Percentiles rank a stretch among this genome's conserved stretches.
Evolutionary conservation across 345 rosid genomes (phyloP).

Genomic region (Brassica juncea): DNA sequence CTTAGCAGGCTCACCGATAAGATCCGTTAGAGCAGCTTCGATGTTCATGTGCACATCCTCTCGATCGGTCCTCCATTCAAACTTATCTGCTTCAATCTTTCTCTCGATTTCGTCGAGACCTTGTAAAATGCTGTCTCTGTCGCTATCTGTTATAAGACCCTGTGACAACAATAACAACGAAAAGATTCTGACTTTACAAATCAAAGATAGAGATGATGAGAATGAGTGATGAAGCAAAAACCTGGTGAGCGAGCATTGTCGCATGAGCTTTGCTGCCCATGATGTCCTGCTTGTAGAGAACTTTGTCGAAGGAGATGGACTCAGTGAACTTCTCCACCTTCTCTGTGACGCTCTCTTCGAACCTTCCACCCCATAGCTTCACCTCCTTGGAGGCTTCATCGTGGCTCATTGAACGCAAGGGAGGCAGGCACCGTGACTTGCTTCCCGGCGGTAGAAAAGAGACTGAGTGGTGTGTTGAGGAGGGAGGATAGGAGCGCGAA

Average conservation of each 20-base stretch:
- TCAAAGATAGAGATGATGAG: background rate
- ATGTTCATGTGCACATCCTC: slow-evolving; percentile 99
- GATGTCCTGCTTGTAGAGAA: slow-evolving; percentile 85
- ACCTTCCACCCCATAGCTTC: slow-evolving; percentile 98
- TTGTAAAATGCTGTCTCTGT: slow-evolving; percentile 65
- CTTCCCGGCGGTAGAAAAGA: slow-evolving; percentile 21
- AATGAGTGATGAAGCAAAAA: background rate
- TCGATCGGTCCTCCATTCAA: slow-evolving; percentile 88
- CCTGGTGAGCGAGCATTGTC: slow-evolving; percentile 90
- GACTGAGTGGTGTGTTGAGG: slow-evolving; percentile 19
- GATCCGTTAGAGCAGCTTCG: slow-evolving; percentile 89
- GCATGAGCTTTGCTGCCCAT: slow-evolving; percentile 98
- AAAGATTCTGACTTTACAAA: background rate
- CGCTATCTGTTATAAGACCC: slow-evolving; percentile 69
- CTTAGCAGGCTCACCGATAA: slow-evolving; percentile 95
- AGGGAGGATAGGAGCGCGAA: slow-evolving; percentile 16
- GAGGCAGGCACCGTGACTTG: slow-evolving; percentile 38
- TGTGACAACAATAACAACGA: slow-evolving; percentile 25
- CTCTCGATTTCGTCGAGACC: slow-evolving; percentile 81
- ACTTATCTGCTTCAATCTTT: slow-evolving; percentile 61
- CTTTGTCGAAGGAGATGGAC: slow-evolving; percentile 68
- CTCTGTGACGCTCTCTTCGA: slow-evolving; percentile 83
- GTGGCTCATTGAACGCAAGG: slow-evolving; percentile 47
- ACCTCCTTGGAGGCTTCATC: slow-evolving; percentile 55
- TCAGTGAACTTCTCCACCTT: slow-evolving; percentile 91